Evolutionary conservation across 768 basidiomycete genomes (phyloP), one percentile per base, ranked within the genome.

Genomic region (Leucosporidium creatinivorum): DNA sequence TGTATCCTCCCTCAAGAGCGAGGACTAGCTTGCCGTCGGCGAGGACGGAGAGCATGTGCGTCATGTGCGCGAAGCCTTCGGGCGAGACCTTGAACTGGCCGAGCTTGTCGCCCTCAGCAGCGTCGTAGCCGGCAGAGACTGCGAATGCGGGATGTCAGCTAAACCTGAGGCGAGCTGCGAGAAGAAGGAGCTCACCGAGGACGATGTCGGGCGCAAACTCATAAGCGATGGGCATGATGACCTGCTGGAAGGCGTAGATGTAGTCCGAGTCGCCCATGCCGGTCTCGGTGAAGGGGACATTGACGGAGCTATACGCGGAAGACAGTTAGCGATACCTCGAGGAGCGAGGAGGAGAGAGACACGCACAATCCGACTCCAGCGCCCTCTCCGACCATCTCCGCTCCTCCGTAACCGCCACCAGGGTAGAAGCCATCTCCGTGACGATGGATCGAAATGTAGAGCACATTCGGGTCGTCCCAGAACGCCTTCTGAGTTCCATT

Each of bases 91-190:
- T 81, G 74, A 93, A 97, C 79, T 88, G 88, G 47, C 96, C 96
- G 6, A 99, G 83, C 48, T 86, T 85, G 75, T 99, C 96, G 5
- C 96, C 96, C 33, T 83, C 84, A 1, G 96, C 96, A 13, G 96
- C 96, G 75, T 99, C 96, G 75, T 97, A 99, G 4, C 96, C 96
- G 23, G 96, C 92, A 12, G 94, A 97, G 75, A 99, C 96, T 99
- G 75, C 9, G 5, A 15, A 51, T 18, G 44, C 23, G n/a, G 39
- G 25, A 18, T 8, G 18, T 21, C 1, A 36, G 56, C 55, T 26
- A 36, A 17, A 57, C 33, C 18, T 44, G 39, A 23, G 33, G 25
- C 4, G 26, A 21, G 3, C 12, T 18, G 7, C 81, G 39, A 39
- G 57, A 12, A 26, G 8, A 17, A 8, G 39, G 10, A 28, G 17